These are phyloP conservation scores for Helianthus tuberosus DNA, from an alignment of 129 eudicot species.

Conservation along the genomic window DNA sequence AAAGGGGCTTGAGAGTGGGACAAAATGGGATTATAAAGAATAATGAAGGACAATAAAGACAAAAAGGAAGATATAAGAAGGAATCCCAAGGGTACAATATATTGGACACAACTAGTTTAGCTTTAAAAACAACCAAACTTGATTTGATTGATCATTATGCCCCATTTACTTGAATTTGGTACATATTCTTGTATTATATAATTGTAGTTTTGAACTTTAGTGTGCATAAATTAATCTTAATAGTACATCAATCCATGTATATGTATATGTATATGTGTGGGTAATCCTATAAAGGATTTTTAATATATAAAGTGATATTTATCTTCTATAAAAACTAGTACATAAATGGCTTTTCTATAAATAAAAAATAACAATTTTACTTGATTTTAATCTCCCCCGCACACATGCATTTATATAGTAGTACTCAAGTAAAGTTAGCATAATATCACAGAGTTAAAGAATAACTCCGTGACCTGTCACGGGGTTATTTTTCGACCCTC, in stretches of 20 bases:
- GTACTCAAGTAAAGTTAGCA: too few species aligned
- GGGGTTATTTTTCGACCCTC: too few species aligned
- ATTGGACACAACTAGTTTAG: constrained; percentile 23
- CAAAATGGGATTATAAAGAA: constrained; percentile 38
- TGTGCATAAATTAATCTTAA: not conserved
- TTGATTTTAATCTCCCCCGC: not conserved
- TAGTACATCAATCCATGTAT: not conserved
- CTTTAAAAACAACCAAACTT: constrained; percentile 28
- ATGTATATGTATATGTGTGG: not conserved
- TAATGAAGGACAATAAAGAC: constrained; percentile 35
- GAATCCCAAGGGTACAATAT: constrained; percentile 36
- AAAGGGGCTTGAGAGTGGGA: constrained; percentile 14
- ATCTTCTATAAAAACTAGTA: too few species aligned
- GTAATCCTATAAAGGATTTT: not conserved
- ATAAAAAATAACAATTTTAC: not conserved
- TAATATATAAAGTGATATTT: not conserved
- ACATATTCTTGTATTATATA: constrained; percentile 7
- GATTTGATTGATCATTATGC: constrained; percentile 27
- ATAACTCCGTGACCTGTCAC: too few species aligned
- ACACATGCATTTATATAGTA: not conserved
- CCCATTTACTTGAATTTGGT: not conserved
- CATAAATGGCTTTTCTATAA: too few species aligned
- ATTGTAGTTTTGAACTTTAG: not conserved
- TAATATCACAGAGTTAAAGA: too few species aligned
- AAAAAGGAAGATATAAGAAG: constrained; percentile 43